These are phyloP conservation scores for Podospora bellae-mahoneyi DNA, from an alignment of 495 filamentous ascomycete genomes.

Conservation along the genomic window DNA sequence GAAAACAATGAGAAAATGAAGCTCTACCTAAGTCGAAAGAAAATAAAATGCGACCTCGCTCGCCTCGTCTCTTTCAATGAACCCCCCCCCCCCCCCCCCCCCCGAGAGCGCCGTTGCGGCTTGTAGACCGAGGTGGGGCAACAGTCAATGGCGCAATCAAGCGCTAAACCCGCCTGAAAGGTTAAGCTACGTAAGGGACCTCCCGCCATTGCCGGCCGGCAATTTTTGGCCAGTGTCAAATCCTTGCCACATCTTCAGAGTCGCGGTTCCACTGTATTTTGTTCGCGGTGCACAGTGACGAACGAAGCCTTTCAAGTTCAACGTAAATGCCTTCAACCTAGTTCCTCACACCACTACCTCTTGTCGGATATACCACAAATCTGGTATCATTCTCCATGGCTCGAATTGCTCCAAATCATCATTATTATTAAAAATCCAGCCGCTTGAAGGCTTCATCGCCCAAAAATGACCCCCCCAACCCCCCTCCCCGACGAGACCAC, in stretches of 20 bases:
- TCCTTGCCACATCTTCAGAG: background rate
- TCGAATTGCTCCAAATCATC: background rate
- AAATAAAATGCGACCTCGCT: constrained; percentile 9
- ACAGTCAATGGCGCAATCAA: constrained; percentile 25
- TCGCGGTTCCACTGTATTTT: constrained; percentile 8
- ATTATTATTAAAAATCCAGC: background rate
- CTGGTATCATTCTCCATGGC: background rate
- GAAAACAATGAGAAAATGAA: constrained; percentile 10
- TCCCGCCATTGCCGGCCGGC: background rate
- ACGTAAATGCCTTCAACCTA: background rate
- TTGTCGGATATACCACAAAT: background rate
- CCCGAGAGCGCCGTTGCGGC: constrained; percentile 11
- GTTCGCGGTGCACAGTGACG: background rate
- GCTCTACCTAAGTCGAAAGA: background rate
- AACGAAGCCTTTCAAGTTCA: background rate
- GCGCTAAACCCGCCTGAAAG: constrained; percentile 22
- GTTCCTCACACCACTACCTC: background rate
- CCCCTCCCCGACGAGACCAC: constrained; percentile 23
- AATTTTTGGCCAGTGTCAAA: background rate
- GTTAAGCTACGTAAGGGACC: constrained; percentile 16
- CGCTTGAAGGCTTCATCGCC: background rate
- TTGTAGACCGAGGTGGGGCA: constrained; percentile 5
- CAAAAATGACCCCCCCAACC: background rate
- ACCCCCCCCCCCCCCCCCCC: no score
- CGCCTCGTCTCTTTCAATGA: background rate